Base-by-base conservation (phyloP, 83 land plant species). In the Picea engelmannii region DNA sequence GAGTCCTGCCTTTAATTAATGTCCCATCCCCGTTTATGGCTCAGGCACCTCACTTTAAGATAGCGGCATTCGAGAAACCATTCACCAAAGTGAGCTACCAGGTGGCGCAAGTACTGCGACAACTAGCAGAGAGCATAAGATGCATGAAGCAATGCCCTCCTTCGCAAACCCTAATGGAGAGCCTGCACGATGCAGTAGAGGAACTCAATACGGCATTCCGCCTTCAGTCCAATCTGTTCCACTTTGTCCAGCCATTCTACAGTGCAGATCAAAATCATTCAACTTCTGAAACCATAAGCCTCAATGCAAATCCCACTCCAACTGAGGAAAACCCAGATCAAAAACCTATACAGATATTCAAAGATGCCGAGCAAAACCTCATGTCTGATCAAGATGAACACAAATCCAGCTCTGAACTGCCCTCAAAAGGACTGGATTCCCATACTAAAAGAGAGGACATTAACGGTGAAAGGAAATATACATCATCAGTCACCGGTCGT, bases 11-110 rank as follows among this genome's bases (percentile, higher is more conserved):
- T n/a, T n/a, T n/a, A n/a, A n/a, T n/a, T n/a, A n/a, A n/a, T n/a
- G n/a, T n/a, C n/a, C n/a, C n/a, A n/a, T n/a, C n/a, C n/a, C n/a
- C n/a, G n/a, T n/a, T n/a, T n/a, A n/a, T n/a, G n/a, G n/a, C n/a
- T n/a, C n/a, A 92, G 97, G 87, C 92, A 7, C 92, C 95, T 20
- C 15, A 75, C n/a, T 79, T 82, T 0, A 85, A 87, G 31, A 68
- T 90, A 71, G 62, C 76, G 18, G 83, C 87, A 0, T 89, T 92
- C 82, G 85, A 83, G 60, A 84, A 86, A 35, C 90, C 91, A 2
- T 89, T 89, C 81, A 78, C 83, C 24, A 75, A 83, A 61, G 85
- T 91, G 1, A 88, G 91, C 0, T 42, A 55, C 65, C 89, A 93
- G 84, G 87, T 91, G 9, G 84, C 86, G 47, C 84, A 88, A 61